Evolutionary conservation across 2,329 filamentous ascomycete species (phyloP).

Genomic region (Chaetoscypha palmicola): DNA sequence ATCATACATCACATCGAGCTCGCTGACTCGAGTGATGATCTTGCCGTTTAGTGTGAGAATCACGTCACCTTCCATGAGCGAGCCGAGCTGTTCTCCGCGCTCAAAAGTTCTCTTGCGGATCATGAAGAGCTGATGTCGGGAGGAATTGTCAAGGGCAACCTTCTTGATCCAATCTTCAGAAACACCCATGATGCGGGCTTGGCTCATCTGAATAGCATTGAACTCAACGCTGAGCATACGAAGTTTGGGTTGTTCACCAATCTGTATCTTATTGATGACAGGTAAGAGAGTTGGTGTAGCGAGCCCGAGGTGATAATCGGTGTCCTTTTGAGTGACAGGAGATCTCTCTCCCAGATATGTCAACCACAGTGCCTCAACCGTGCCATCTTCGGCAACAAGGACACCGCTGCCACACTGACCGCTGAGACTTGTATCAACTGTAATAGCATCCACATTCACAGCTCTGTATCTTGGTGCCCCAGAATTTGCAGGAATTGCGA

Average conservation of each 20-base stretch:
- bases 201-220: constrained; percentile 91
- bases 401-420: constrained; percentile 92
- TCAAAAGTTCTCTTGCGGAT: constrained; percentile 81
- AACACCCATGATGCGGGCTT: constrained; percentile 94
- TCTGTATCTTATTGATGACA: constrained; percentile 79
- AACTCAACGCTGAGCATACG: constrained; percentile 93
- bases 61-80: constrained; percentile 83
- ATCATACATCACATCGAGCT: constrained; percentile 95
- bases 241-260: constrained; percentile 70
- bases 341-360: constrained; percentile 91
- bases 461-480: constrained; percentile 88
- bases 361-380: constrained; percentile 91
- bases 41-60: constrained; percentile 85
- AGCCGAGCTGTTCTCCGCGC: constrained; percentile 51
- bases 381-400: constrained; percentile 79
- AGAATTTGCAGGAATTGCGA: constrained; percentile 90
- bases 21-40: constrained; percentile 85
- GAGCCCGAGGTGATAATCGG: constrained; percentile 92
- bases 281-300: constrained; percentile 83
- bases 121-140: constrained; percentile 97
- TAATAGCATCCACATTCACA: constrained; percentile 94
- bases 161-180: constrained; percentile 92
- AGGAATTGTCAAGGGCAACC: constrained; percentile 80
- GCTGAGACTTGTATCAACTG: constrained; percentile 87
- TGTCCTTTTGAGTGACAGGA: constrained; percentile 72